phyloP scores from a whole-genome alignment of 169 alveolate genomes.

The Plasmodium chabaudi region DNA sequence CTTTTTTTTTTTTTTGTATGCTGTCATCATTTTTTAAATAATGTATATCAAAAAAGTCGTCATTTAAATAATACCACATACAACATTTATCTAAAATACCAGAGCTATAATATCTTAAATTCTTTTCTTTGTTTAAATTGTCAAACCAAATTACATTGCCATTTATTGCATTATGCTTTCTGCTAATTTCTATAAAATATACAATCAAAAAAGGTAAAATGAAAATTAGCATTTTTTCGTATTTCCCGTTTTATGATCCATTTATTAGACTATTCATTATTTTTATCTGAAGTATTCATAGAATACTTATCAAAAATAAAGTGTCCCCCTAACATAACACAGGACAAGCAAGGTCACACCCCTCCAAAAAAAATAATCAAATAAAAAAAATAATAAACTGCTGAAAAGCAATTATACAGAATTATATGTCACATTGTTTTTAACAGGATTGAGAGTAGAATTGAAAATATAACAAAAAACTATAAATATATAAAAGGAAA shows the following conservation, averaged over 20 bases:
- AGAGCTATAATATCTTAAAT: conserved; percentile 31
- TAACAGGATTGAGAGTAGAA: too few relatives aligned
- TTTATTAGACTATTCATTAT: too few relatives aligned
- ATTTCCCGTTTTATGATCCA: background rate
- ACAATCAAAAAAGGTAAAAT: conserved; percentile 33
- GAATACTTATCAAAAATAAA: too few relatives aligned
- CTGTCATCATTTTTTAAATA: conserved; percentile 27
- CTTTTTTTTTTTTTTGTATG: conserved; percentile 7
- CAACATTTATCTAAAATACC: conserved; percentile 13
- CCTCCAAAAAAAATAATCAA: too few relatives aligned
- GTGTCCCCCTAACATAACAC: too few relatives aligned
- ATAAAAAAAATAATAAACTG: too few relatives aligned
- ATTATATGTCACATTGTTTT: too few relatives aligned
- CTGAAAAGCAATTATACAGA: too few relatives aligned
- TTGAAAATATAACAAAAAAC: too few relatives aligned
- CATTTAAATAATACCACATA: conserved; percentile 56
- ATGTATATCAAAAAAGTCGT: conserved; percentile 34
- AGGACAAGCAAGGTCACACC: too few relatives aligned
- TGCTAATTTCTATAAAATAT: background rate
- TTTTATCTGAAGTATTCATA: too few relatives aligned
- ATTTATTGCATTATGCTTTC: conserved; percentile 10
- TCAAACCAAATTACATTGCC: conserved; percentile 27
- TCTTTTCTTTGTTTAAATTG: conserved; percentile 41
- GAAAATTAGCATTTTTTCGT: conserved; percentile 11
- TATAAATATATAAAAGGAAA: too few relatives aligned